Evolutionary conservation across 352 stramenopile genomes (phyloP).

Genomic region (Phytophthora pistaciae): DNA sequence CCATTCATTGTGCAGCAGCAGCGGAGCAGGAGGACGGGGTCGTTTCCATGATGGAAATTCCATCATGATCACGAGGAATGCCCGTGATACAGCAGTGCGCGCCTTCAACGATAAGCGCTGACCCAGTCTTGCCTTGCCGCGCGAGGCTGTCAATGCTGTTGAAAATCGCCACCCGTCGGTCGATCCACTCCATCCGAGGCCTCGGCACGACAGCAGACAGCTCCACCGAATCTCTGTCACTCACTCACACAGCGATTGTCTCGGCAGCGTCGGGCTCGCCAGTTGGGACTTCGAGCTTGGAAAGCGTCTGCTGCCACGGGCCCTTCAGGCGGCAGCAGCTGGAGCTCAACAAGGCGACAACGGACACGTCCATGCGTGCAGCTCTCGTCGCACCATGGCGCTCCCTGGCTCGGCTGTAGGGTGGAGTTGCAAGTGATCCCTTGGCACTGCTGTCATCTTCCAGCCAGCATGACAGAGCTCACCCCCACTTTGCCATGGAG

Average conservation of each 20-base stretch:
- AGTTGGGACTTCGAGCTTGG: constrained; percentile 5
- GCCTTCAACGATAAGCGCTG: constrained; percentile 23
- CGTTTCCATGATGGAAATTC: neutral
- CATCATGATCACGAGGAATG: constrained; percentile 10
- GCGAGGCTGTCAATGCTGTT: constrained; percentile 6
- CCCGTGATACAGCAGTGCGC: constrained; percentile 5
- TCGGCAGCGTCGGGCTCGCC: neutral
- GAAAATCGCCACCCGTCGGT: constrained; percentile 6
- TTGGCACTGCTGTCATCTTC: neutral
- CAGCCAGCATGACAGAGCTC: constrained; percentile 9
- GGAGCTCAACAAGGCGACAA: constrained; percentile 30
- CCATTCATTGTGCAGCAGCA: neutral
- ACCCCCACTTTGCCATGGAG: constrained; percentile 28
- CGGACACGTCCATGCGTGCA: constrained; percentile 12
- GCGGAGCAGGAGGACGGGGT: neutral
- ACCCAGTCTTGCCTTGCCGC: neutral
- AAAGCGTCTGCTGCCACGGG: constrained; percentile 2
- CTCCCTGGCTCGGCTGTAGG: neutral
- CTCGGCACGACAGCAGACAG: neutral
- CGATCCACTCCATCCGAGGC: neutral
- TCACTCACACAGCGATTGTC: constrained; percentile 13
- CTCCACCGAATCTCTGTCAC: constrained; percentile 22
- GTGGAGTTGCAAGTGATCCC: neutral
- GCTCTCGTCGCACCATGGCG: neutral
- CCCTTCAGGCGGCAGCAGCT: constrained; percentile 9